Evolutionary conservation across 1,139 yeast genomes (phyloP), one percentile per base, ranked within the genome.

Genomic region (Geotrichum phurueaensis): DNA sequence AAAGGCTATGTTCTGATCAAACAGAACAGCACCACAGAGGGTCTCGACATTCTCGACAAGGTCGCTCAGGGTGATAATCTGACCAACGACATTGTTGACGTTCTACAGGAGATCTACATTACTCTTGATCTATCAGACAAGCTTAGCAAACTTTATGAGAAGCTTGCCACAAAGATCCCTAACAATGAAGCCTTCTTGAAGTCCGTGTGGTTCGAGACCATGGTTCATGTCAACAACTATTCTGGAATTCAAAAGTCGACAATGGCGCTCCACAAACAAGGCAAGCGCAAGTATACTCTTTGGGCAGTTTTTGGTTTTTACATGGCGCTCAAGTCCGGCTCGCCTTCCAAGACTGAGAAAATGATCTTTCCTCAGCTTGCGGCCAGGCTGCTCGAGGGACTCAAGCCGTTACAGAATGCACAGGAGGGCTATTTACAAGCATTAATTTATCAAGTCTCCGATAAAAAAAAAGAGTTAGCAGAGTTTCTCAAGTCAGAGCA

Each of bases 341-440:
- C 68, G 55, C 70, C 72, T 43, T 66, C 75, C 6, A 75, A 75
- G 2, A 72, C 80, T 57, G 83, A 80, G 62, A 70, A 72, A 58
- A 73, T 71, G 29, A 73, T 87, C 49, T 84, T 80, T 65, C 83
- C 85, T 2, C 76, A 78, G 63, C 75, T 89, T 54, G 94, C 89
- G 0, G 66, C 76, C 59, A 81, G 84, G 64, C 68, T 85, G 63
- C 70, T 85, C 15, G 84, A 82, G 45, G 71, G 74, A 20, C 67
- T 78, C 25, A 71, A 74, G 47, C 85, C 87, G 0, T 70, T 76
- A 50, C 67, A 70, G 47, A 76, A 74, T 27, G 80, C 86, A 13
- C 91, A 87, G 65, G 91, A 88, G 63, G 74, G 80, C 2, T 88
- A 72, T 65, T 80, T 88, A 0, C 76, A 79, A 58, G 83, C 81